A percentile compares a stretch with the other conserved stretches of the same genome.
These are phyloP conservation scores for Nepenthes alata DNA, from an alignment of 179 eudicot genomes.

Conservation along the genomic window DNA sequence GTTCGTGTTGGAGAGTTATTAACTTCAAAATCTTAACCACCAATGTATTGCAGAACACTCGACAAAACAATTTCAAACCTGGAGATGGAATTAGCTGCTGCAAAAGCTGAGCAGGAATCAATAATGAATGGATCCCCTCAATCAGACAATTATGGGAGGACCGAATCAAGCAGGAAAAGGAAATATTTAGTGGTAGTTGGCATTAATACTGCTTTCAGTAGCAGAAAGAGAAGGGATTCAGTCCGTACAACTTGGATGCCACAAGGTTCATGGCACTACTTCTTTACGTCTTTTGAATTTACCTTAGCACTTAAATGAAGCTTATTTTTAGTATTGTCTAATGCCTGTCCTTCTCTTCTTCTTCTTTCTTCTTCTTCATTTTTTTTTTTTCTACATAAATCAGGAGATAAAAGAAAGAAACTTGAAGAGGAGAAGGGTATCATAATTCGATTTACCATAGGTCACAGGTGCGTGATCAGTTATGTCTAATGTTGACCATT, in stretches of 20 bases:
- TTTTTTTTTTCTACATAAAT: not conserved
- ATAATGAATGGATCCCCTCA: conserved; percentile 61
- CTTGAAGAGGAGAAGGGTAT: conserved; percentile 89
- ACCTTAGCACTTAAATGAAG: not conserved
- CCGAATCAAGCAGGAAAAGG: conserved; percentile 40
- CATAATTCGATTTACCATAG: conserved; percentile 67
- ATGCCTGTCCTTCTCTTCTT: not conserved
- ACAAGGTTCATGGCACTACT: conserved; percentile 42
- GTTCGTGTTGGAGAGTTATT: not conserved
- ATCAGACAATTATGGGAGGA: conserved; percentile 25
- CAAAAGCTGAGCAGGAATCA: conserved; percentile 86
- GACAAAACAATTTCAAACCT: conserved; percentile 83
- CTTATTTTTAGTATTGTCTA: not conserved
- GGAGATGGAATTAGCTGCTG: conserved; percentile 94
- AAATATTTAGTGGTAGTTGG: conserved; percentile 89
- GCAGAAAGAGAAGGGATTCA: conserved; percentile 90
- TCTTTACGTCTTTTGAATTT: not conserved
- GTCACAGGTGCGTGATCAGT: conserved; percentile 52
- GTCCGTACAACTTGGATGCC: conserved; percentile 99
- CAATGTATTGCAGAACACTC: conserved; percentile 38
- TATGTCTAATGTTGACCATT: not conserved
- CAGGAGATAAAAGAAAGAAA: conserved; percentile 67
- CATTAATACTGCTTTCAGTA: conserved; percentile 86
- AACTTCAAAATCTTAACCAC: not conserved
- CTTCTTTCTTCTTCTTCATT: not conserved